These are phyloP conservation scores for Paradendryphiella salina DNA, from an alignment of 2,329 filamentous ascomycete genomes.

Conservation along the genomic window DNA sequence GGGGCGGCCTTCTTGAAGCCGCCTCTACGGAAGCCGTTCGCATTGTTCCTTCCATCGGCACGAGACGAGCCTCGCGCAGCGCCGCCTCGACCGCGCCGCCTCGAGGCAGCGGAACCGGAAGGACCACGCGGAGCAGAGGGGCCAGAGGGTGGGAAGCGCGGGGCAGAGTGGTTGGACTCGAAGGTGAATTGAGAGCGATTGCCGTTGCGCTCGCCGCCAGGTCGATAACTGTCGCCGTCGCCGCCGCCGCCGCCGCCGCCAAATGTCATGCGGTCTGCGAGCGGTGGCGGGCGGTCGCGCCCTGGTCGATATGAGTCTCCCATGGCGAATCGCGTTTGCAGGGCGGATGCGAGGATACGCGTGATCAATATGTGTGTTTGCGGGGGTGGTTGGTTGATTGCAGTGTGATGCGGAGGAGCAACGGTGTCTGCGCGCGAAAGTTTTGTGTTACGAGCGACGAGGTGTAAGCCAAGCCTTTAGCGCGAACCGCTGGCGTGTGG, in stretches of 20 bases:
- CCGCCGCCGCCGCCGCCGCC: constrained; percentile 29
- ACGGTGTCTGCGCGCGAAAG: constrained; percentile 15
- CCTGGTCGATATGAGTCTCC: constrained; percentile 36
- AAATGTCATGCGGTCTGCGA: constrained; percentile 39
- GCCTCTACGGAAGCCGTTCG: constrained; percentile 21
- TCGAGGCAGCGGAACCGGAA: constrained; percentile 6
- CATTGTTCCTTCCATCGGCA: constrained; percentile 23
- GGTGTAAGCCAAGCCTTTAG: constrained; percentile 20
- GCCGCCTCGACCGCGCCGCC: constrained; percentile 27
- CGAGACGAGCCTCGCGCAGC: constrained; percentile 19
- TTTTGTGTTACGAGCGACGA: constrained; percentile 14
- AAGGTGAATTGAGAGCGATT: constrained; percentile 42
- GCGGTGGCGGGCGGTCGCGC: constrained; percentile 26
- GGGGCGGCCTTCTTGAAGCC: constrained; percentile 40
- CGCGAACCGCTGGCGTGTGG: constrained; percentile 9
- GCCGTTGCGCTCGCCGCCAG: constrained; percentile 20
- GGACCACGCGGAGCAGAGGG: constrained; percentile 25
- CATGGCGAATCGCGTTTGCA: constrained; percentile 20
- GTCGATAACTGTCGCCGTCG: constrained; percentile 35
- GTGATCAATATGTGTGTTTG: constrained; percentile 4
- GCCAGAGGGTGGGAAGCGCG: constrained; percentile 36
- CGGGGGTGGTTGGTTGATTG: constrained; percentile 8
- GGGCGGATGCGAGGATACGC: constrained; percentile 6
- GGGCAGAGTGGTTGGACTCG: constrained; percentile 32
- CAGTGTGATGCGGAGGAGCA: constrained; percentile 6